Percentiles rank a stretch among this genome's conserved stretches.
Conservation (phyloP, 1,284 basidiomycete genomes). For the Fomes fomentarius region DNA sequence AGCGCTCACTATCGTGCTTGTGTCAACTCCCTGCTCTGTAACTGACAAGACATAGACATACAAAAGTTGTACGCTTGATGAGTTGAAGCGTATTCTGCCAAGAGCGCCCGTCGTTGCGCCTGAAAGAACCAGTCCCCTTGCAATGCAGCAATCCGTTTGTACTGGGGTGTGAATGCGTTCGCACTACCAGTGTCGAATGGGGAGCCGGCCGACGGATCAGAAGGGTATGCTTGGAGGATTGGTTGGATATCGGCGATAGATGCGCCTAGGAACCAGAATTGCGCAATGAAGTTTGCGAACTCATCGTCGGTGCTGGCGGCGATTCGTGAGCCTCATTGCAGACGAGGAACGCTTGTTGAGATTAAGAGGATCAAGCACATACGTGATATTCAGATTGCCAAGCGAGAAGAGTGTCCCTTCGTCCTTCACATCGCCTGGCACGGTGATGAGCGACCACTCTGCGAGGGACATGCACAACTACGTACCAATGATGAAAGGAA, state of each 20-base stretch:
- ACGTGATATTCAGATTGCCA: slow-evolving; percentile 27
- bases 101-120: background rate
- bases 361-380: background rate
- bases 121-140: slow-evolving; percentile 51
- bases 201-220: slow-evolving; percentile 7
- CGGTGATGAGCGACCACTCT: background rate
- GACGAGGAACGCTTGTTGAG: background rate
- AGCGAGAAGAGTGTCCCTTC: slow-evolving; percentile 33
- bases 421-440: slow-evolving; percentile 33
- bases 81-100: background rate
- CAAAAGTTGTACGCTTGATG: background rate
- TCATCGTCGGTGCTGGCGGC: background rate
- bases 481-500: slow-evolving; percentile 36
- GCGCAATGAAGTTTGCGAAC: slow-evolving; percentile 34
- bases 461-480: no score
- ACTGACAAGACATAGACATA: background rate
- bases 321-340: background rate
- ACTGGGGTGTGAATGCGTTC: slow-evolving; percentile 50
- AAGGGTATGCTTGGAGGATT: slow-evolving; percentile 21
- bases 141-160: slow-evolving; percentile 53
- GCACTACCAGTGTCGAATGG: slow-evolving; percentile 41
- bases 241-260: background rate
- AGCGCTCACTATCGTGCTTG: background rate
- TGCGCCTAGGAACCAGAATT: slow-evolving; percentile 44
- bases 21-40: background rate